Percentiles rank a stretch among this genome's conserved stretches.
These are phyloP conservation scores for Gnaphalium uliginosum DNA, from an alignment of 129 eudicot genomes.

Conservation along the genomic window DNA sequence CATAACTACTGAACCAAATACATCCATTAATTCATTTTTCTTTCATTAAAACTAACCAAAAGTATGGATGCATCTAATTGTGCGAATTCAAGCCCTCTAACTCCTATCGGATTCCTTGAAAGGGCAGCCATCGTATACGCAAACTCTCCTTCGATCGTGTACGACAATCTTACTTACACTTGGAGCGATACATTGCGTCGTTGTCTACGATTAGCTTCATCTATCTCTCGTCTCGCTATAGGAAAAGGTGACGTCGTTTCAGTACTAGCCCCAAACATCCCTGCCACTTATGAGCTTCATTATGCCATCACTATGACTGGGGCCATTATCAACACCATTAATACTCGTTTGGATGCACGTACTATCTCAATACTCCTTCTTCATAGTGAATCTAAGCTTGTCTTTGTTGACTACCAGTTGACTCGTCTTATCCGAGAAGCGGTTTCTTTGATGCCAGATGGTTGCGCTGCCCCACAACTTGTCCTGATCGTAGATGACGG, in stretches of 20 bases:
- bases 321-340: constrained; percentile 35
- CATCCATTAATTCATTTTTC: no score
- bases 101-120: constrained; percentile 67
- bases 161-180: constrained; percentile 45
- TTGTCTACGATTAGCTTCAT: constrained; percentile 66
- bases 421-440: constrained; percentile 21
- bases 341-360: constrained; percentile 39
- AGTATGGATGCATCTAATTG: constrained; percentile 35
- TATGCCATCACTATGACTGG: constrained; percentile 36
- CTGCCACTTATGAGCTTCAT: constrained; percentile 54
- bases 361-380: constrained; percentile 23
- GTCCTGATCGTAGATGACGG: constrained; percentile 37
- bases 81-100: constrained; percentile 62
- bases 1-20: no score
- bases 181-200: constrained; percentile 60
- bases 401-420: constrained; percentile 34
- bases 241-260: constrained; percentile 54
- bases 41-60: not conserved
- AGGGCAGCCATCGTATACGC: constrained; percentile 60
- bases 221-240: constrained; percentile 46
- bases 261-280: constrained; percentile 71
- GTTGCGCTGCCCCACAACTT: constrained; percentile 18
- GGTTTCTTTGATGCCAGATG: constrained; percentile 16
- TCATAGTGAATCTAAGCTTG: constrained; percentile 32
- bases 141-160: constrained; percentile 53